Base-by-base conservation (phyloP, 1,284 basidiomycete genomes). In the Ustilago tritici region DNA sequence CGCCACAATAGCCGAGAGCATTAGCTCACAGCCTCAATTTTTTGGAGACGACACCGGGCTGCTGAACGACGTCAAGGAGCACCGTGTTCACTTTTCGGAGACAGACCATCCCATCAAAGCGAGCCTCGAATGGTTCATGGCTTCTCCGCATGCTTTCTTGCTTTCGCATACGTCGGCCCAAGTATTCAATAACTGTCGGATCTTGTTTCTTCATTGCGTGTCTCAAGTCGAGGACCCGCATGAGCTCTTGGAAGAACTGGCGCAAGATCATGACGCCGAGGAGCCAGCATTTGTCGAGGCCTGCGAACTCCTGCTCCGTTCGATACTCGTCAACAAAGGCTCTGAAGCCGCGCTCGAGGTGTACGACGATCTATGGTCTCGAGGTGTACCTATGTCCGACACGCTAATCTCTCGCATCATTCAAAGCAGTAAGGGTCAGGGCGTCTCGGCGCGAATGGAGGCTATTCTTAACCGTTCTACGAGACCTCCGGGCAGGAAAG, bases 291-390 rank as follows among this genome's bases (percentile, higher is more conserved):
- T 70, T 6, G 57, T 55, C 2, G 54, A 53, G 11, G 58, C 58
- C 3, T 66, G 67, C 56, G 61, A 67, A 0, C 9, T 70, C 3
- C 32, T 76, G 49, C 60, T 76, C 23, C 73, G 73, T 32, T 60
- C 73, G 1, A 17, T 40, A 9, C 31, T 69, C 8, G 28, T 67
- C 14, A 55, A 61, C 38, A 57, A 41, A 11, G 57, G 60, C 40
- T 19, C 56, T 8, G 61, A 70, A 36, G 47, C 56, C 12, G 67
- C 68, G 7, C 49, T 70, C 12, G 57, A 61, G n/a, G 43, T 70
- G 11, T 76, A 70, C 43, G 64, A 76, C 17, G 68, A 67, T 10
- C 23, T 76, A 17, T 75, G 72, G 72, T 62, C 67, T n/a, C 58
- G 63, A 14, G 72, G 60, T 15, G 56, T 75, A 7, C 60, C 64